These are phyloP conservation scores for Leccinum subtestaceum DNA, from an alignment of 768 basidiomycete genomes.

Conservation along the genomic window DNA sequence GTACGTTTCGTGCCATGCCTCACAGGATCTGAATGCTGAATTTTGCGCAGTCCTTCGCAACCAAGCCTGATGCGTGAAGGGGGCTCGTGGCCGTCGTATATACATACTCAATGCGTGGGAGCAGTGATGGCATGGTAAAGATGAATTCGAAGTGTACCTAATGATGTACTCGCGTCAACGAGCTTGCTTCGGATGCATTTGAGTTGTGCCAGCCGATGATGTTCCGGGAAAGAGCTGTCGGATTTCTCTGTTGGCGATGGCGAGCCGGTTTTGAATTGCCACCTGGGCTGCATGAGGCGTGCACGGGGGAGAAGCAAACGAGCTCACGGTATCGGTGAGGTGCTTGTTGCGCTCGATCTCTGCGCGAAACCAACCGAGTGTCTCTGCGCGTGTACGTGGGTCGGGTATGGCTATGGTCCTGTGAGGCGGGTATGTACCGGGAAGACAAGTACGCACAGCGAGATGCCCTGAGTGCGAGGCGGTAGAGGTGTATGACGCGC, in stretches of 20 bases:
- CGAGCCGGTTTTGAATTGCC: constrained; percentile 60
- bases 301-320: neutral
- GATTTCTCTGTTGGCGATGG: constrained; percentile 56
- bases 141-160: neutral
- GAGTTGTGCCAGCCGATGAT: neutral
- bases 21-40: constrained; percentile 32
- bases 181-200: neutral
- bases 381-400: constrained; percentile 57
- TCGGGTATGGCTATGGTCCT: constrained; percentile 57
- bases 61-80: constrained; percentile 45
- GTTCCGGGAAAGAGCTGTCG: constrained; percentile 47
- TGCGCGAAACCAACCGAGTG: constrained; percentile 66
- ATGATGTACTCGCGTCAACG: neutral
- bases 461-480: constrained; percentile 65
- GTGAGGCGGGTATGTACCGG: constrained; percentile 3
- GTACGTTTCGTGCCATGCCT: constrained; percentile 48
- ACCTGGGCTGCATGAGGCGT: constrained; percentile 37
- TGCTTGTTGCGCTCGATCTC: constrained; percentile 67
- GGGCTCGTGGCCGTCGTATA: neutral
- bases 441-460: constrained; percentile 43
- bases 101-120: neutral
- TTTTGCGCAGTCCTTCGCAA: constrained; percentile 66
- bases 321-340: constrained; percentile 53
- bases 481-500: constrained; percentile 59
- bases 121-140: neutral